Conservation (phyloP, 2,329 filamentous ascomycete species). For the Aspergillus aculeatinus region DNA sequence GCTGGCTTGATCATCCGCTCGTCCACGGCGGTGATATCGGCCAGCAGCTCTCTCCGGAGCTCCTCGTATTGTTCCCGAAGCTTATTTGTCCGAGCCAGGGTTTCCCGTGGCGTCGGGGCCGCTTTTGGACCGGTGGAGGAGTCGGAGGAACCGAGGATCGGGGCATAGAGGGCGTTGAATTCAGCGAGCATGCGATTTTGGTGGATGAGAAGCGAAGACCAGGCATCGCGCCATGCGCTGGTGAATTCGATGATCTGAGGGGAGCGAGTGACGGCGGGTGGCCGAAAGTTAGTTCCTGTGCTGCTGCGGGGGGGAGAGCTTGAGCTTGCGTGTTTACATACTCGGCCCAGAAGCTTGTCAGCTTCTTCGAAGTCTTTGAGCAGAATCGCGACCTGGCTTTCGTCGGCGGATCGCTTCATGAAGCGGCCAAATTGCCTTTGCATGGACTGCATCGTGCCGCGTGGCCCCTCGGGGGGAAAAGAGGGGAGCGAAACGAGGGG, state of each 20-base stretch:
- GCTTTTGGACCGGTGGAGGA: constrained; percentile 57
- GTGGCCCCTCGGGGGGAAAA: constrained; percentile 1
- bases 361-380: constrained; percentile 79
- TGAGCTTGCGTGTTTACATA: constrained; percentile 38
- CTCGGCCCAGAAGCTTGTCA: constrained; percentile 70
- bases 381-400: constrained; percentile 71
- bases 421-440: constrained; percentile 74
- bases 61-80: constrained; percentile 69
- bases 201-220: constrained; percentile 68
- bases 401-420: constrained; percentile 69
- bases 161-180: constrained; percentile 72
- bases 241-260: constrained; percentile 71
- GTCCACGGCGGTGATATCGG: constrained; percentile 71
- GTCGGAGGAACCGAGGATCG: constrained; percentile 66
- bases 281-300: background rate
- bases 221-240: constrained; percentile 74
- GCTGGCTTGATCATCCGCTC: constrained; percentile 68
- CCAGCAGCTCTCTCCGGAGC: constrained; percentile 67
- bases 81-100: constrained; percentile 63
- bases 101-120: constrained; percentile 60
- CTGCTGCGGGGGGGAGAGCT: background rate
- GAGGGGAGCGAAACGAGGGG: background rate
- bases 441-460: constrained; percentile 49
- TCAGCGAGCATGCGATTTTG: constrained; percentile 67
- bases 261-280: constrained; percentile 6